phyloP scores from a whole-genome alignment of 106 monocot genomes.

The Phalaenopsis equestris region DNA sequence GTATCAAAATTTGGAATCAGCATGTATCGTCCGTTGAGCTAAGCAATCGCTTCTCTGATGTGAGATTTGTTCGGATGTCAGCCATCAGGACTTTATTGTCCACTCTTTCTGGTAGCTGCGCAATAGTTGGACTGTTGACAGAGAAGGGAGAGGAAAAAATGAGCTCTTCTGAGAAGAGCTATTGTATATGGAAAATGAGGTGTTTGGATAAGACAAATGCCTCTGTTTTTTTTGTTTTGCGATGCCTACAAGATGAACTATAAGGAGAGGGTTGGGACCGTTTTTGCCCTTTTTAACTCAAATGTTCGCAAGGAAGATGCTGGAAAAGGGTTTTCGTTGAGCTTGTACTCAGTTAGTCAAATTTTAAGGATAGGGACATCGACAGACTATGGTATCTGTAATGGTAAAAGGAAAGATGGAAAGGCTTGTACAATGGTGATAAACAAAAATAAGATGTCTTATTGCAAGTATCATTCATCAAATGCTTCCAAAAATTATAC shows the following conservation, averaged over 20 bases:
- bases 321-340: constrained; percentile 64
- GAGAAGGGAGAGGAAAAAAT: constrained; percentile 56
- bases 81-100: constrained; percentile 60
- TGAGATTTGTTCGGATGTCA: constrained; percentile 65
- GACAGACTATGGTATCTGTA: constrained; percentile 72
- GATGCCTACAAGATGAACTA: constrained; percentile 53
- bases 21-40: constrained; percentile 43
- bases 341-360: constrained; percentile 59
- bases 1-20: constrained; percentile 56
- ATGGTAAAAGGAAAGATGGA: constrained; percentile 90
- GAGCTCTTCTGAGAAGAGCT: constrained; percentile 67
- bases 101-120: constrained; percentile 75
- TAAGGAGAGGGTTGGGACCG: constrained; percentile 46
- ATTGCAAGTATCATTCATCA: constrained; percentile 80
- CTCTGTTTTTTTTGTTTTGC: constrained; percentile 77
- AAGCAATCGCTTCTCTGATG: constrained; percentile 63
- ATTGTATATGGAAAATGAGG: constrained; percentile 72
- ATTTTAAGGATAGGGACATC: constrained; percentile 71
- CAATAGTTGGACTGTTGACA: constrained; percentile 68
- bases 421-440: constrained; percentile 73
- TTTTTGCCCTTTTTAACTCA: constrained; percentile 75
- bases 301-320: constrained; percentile 43
- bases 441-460: constrained; percentile 50
- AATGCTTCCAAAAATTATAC: constrained; percentile 50
- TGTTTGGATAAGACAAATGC: constrained; percentile 57